Conservation (phyloP, 345 rosid species). For the Raphanus sativus region DNA sequence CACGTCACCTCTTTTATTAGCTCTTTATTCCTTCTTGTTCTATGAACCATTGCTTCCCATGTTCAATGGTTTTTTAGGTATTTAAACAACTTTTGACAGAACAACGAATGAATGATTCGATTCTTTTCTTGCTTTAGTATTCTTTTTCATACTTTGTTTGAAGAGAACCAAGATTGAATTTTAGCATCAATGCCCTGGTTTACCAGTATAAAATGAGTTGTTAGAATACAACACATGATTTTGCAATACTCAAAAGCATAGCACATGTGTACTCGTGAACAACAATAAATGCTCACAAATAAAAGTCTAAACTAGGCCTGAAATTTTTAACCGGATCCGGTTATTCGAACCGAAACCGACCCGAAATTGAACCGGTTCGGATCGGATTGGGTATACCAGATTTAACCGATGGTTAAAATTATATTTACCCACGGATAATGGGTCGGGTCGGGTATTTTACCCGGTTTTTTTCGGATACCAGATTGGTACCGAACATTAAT, state of each 20-base stretch:
- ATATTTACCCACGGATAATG: too few relatives aligned
- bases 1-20: constrained; percentile 30
- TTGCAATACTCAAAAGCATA: not conserved
- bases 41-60: constrained; percentile 24
- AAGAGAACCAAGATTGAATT: constrained; percentile 18
- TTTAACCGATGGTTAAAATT: too few relatives aligned
- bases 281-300: not conserved
- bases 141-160: constrained; percentile 4
- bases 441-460: too few relatives aligned
- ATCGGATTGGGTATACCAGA: too few relatives aligned
- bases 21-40: constrained; percentile 26
- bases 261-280: not conserved
- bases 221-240: not conserved
- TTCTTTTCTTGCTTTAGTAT: constrained; percentile 33
- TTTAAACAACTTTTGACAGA: constrained; percentile 15
- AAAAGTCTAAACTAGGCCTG: not conserved
- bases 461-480: too few relatives aligned
- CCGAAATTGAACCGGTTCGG: too few relatives aligned
- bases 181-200: constrained; percentile 10
- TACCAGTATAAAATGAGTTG: not conserved
- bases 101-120: constrained; percentile 30
- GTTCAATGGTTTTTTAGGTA: constrained; percentile 5
- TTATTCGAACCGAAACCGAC: too few relatives aligned
- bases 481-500: too few relatives aligned
- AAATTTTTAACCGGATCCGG: too few relatives aligned